Conservation (phyloP, 1,139 yeast genomes). For the Pichia sp. region DNA sequence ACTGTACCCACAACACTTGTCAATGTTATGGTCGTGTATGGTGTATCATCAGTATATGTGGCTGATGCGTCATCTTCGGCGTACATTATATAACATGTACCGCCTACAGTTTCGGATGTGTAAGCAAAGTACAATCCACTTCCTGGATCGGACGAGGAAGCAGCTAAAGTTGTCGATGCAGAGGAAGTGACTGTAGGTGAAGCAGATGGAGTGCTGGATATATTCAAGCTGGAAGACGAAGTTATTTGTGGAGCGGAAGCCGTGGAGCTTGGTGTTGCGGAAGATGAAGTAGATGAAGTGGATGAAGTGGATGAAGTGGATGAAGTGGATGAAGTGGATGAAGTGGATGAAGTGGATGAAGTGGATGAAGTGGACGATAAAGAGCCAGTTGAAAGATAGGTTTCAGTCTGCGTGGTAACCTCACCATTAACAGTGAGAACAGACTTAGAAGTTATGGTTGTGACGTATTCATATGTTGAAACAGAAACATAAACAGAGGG, state of each 20-base stretch:
- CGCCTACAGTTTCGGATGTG: constrained; percentile 21
- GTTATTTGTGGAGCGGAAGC: neutral
- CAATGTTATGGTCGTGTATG: constrained; percentile 25
- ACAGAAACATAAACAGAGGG: constrained; percentile 2
- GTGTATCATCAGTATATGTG: constrained; percentile 19
- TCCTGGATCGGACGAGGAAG: constrained; percentile 5
- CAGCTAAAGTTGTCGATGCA: constrained; percentile 3
- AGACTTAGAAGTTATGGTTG: neutral
- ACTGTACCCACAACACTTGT: constrained; percentile 27
- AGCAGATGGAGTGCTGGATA: constrained; percentile 6
- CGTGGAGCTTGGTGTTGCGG: constrained; percentile 1
- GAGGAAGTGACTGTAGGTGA: neutral
- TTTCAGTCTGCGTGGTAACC: no score
- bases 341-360: neutral
- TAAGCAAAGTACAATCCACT: constrained; percentile 19
- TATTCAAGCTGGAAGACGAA: neutral
- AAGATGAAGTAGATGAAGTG: neutral
- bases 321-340: constrained; percentile 2
- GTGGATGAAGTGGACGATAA: neutral
- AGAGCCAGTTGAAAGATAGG: neutral
- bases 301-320: neutral
- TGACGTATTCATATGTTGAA: constrained; percentile 1
- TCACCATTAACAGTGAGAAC: no score
- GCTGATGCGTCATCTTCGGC: constrained; percentile 23
- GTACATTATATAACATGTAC: constrained; percentile 27